These are phyloP conservation scores for Pugionium cornutum DNA, from an alignment of 345 rosid species.

Conservation along the genomic window DNA sequence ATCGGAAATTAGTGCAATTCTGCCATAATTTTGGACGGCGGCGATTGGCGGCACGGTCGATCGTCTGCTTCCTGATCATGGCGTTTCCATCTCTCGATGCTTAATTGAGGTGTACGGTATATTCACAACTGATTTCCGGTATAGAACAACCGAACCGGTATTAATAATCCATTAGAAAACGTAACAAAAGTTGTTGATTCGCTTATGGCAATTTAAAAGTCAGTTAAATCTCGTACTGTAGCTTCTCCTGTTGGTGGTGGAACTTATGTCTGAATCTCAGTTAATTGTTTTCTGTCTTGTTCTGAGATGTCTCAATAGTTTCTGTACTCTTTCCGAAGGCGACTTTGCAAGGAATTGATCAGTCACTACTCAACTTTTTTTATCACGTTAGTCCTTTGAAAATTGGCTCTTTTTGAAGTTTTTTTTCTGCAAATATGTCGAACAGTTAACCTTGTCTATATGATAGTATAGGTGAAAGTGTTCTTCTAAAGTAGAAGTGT, in stretches of 20 bases:
- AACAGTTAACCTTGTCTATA: too few species aligned
- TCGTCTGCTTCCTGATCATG: conserved; percentile 56
- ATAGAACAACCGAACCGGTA: conserved; percentile 3
- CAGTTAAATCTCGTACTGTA: conserved; percentile 21
- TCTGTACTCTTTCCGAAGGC: conserved; percentile 18
- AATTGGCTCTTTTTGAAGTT: not conserved
- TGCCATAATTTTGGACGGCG: conserved; percentile 54
- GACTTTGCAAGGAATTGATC: conserved; percentile 27
- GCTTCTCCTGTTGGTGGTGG: conserved; percentile 29
- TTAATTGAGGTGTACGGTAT: conserved; percentile 1
- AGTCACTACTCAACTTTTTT: conserved; percentile 14
- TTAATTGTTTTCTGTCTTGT: conserved; percentile 3
- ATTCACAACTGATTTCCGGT: conserved; percentile 28
- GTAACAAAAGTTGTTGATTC: not conserved
- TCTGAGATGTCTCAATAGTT: conserved; percentile 23
- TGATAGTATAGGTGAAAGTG: too few species aligned
- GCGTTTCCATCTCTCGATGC: conserved; percentile 6
- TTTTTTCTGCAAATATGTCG: too few species aligned
- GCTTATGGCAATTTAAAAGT: not conserved
- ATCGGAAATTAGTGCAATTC: conserved; percentile 49
- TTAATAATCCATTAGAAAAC: not conserved
- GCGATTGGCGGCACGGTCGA: conserved; percentile 50
- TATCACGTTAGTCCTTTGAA: not conserved
- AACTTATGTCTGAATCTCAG: not conserved
- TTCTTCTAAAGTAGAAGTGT: too few species aligned